A percentile compares a stretch with the other conserved stretches of the same genome.
These are phyloP conservation scores for Dictyostelium firmibasis DNA, from an alignment of 78 protist genomes.

Conservation along the genomic window DNA sequence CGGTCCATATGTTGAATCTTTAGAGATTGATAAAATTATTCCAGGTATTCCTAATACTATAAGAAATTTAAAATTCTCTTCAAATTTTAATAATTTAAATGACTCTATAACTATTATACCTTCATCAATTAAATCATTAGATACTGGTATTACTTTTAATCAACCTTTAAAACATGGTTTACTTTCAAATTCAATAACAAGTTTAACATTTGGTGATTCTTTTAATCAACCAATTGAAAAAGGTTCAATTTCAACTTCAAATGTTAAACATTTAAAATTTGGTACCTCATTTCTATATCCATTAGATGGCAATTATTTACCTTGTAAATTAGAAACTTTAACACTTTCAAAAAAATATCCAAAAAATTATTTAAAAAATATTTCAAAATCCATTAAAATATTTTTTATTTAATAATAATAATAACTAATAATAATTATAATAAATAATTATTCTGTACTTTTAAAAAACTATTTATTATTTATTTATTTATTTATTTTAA, in stretches of 20 bases:
- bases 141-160: constrained; percentile 4
- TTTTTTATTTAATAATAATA: neutral
- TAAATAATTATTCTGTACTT: no score
- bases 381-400: neutral
- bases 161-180: neutral
- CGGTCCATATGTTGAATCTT: neutral
- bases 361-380: neutral
- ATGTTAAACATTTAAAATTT: neutral
- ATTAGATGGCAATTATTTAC: neutral
- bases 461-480: neutral
- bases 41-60: neutral
- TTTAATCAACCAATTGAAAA: constrained; percentile 28
- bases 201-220: neutral
- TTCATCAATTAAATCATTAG: neutral
- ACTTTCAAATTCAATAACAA: neutral
- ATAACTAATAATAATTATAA: neutral
- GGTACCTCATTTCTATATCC: neutral
- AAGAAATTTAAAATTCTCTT: neutral
- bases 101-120: neutral
- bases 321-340: neutral
- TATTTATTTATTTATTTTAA: neutral
- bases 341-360: neutral
- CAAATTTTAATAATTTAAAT: neutral
- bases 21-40: neutral
- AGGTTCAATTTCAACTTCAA: neutral